Base-by-base conservation (phyloP, 768 basidiomycete genomes). In the Termitomyces sp. region DNA sequence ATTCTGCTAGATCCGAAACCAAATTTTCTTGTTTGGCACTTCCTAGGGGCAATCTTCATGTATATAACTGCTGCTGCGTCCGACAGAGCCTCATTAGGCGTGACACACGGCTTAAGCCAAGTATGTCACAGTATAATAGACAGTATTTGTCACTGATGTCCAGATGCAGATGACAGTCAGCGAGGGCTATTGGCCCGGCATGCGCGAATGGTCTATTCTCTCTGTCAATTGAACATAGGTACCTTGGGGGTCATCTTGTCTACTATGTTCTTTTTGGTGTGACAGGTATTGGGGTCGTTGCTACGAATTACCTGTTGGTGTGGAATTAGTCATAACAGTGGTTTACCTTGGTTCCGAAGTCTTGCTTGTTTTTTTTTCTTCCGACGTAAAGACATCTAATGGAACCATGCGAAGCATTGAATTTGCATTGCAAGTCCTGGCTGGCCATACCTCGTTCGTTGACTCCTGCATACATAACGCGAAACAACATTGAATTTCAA, bases 51-150 rank as follows among this genome's bases (percentile, higher is more conserved):
- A 51, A 70, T 88, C 28, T 88, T 87, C 69, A 86, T 90, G 52
- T 87, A 82, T 62, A 84, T 91, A 55, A 75, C 79, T n/a, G 82
- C 81, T 4, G 77, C 87, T 13, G 74, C 88, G 0, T 87, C 89
- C 5, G 86, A 86, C 55, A 77, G 78, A 30, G 79, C 81, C 4
- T 82, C 85, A 5, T 75, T 90, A 9, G 88, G 88, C 7, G 80
- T 85, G 5, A 87, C 84, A 10, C 89, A 90, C 61, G 88, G 88
- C 1, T 51, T 65, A 16, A 65, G 65, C 48, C 65, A 65, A 54
- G 65, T 65, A 40, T 8, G 59, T 50, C 30, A 38, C 13, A 24
- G 5, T 20, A 18, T 11, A 14, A 26, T 30, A 24, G 4, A 9
- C 1, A 18, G 22, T 13, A 38, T 48, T n/a, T 28, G 0, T n/a